Conservation (phyloP, 1,139 yeast species). For the Meyerozyma elateridarum region DNA sequence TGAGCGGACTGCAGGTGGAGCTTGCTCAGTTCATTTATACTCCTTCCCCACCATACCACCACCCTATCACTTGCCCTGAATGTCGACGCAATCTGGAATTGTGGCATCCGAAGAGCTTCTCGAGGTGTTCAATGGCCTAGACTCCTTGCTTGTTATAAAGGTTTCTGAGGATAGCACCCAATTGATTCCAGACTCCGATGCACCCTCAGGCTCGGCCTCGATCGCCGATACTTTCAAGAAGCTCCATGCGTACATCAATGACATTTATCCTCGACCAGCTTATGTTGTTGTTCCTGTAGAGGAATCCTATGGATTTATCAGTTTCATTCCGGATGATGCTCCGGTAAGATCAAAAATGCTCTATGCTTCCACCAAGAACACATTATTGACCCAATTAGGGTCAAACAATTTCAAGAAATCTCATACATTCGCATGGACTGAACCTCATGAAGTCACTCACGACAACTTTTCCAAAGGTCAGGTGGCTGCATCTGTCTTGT, state of each 20-base stretch:
- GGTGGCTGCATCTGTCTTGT: conserved; percentile 39
- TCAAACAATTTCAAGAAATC: conserved; percentile 53
- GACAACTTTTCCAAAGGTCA: conserved; percentile 41
- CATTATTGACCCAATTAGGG: conserved; percentile 69
- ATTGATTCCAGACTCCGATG: conserved; percentile 37
- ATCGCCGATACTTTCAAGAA: conserved; percentile 31
- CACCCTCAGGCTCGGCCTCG: conserved; percentile 23
- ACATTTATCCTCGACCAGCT: conserved; percentile 47
- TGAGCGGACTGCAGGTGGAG: background rate
- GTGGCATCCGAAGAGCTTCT: conserved; percentile 44
- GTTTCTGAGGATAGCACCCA: conserved; percentile 44
- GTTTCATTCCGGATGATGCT: conserved; percentile 85
- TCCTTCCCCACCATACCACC: too few relatives aligned
- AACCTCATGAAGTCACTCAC: conserved; percentile 53
- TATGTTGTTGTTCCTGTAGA: conserved; percentile 49
- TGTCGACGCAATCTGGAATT: conserved; percentile 76
- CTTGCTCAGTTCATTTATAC: too few relatives aligned
- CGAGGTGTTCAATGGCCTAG: conserved; percentile 23
- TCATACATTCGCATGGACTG: conserved; percentile 51
- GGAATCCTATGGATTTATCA: conserved; percentile 51
- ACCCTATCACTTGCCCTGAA: conserved; percentile 12
- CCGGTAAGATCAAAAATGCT: conserved; percentile 85
- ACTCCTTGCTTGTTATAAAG: conserved; percentile 29
- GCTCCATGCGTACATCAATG: conserved; percentile 28
- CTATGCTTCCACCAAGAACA: conserved; percentile 84